Conservation (phyloP, 2,329 filamentous ascomycete genomes). For the Boeremia lycopersici region DNA sequence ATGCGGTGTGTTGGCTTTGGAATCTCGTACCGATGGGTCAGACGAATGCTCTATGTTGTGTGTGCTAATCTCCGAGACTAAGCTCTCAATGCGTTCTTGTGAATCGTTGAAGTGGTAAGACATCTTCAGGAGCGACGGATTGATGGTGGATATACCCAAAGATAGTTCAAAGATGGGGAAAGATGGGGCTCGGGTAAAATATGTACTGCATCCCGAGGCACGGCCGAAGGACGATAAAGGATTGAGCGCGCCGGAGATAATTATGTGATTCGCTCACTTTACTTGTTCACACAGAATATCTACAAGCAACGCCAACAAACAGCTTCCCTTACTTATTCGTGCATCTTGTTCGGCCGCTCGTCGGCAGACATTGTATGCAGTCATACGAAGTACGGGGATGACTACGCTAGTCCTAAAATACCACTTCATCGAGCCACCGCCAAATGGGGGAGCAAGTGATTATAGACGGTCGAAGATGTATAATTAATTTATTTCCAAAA, state of each 20-base stretch:
- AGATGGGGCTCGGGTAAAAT: not conserved
- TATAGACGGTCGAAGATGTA: not conserved
- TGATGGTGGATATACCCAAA: not conserved
- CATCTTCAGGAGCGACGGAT: not conserved
- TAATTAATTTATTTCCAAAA: not conserved
- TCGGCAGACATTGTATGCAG: too few species aligned
- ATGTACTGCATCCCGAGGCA: not conserved
- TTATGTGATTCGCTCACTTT: too few species aligned
- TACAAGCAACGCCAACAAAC: too few species aligned
- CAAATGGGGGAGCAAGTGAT: not conserved
- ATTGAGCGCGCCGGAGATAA: too few species aligned
- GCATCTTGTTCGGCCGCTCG: too few species aligned
- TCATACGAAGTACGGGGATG: not conserved
- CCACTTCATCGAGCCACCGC: not conserved
- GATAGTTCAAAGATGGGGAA: not conserved
- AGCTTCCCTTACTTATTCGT: too few species aligned
- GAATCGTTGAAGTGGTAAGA: constrained; percentile 2
- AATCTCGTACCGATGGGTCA: constrained; percentile 9
- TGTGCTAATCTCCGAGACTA: not conserved
- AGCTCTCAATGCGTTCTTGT: not conserved
- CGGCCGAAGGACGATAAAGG: too few species aligned
- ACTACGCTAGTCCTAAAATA: not conserved
- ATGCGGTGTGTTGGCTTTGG: constrained; percentile 33
- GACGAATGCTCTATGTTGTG: constrained; percentile 16
- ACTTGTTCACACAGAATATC: too few species aligned